Percentiles rank a stretch among this genome's conserved stretches.
Conservation (phyloP, 768 basidiomycete genomes). For the Mycena haematopus region DNA sequence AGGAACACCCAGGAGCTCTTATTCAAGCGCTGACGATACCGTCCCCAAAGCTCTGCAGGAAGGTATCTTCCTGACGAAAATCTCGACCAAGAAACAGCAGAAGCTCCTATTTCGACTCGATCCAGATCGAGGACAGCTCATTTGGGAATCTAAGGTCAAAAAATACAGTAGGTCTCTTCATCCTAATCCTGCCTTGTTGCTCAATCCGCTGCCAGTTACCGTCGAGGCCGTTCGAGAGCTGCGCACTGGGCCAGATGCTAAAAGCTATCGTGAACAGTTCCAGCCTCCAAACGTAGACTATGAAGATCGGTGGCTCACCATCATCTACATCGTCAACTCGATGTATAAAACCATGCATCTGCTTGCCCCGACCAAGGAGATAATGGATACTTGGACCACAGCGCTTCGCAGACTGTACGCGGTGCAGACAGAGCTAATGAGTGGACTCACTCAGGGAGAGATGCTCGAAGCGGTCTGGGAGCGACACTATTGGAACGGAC, state of each 20-base stretch:
- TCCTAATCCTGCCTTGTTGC: constrained; percentile 6
- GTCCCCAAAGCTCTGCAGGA: constrained; percentile 59
- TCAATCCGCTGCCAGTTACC: constrained; percentile 60
- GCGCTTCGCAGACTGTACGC: constrained; percentile 69
- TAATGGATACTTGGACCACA: constrained; percentile 57
- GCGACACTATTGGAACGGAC: constrained; percentile 81
- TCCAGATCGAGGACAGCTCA: constrained; percentile 76
- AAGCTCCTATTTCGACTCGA: constrained; percentile 72
- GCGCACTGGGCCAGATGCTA: constrained; percentile 72
- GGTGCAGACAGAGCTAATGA: constrained; percentile 74
- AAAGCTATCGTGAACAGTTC: constrained; percentile 75
- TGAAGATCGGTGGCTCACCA: constrained; percentile 81
- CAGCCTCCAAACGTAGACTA: constrained; percentile 59
- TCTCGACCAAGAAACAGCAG: constrained; percentile 77
- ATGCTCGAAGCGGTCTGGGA: constrained; percentile 77
- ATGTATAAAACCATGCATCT: constrained; percentile 88
- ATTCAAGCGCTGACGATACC: constrained; percentile 42
- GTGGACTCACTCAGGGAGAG: constrained; percentile 66
- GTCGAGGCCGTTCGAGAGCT: constrained; percentile 90
- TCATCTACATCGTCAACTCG: constrained; percentile 81
- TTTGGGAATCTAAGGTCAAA: constrained; percentile 77
- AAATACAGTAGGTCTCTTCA: constrained; percentile 35
- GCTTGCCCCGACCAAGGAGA: constrained; percentile 65
- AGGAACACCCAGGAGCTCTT: constrained; percentile 15
- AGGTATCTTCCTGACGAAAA: constrained; percentile 80